These are phyloP conservation scores for Wickerhamiella cacticola DNA, from an alignment of 805 yeast genomes.

Conservation along the genomic window DNA sequence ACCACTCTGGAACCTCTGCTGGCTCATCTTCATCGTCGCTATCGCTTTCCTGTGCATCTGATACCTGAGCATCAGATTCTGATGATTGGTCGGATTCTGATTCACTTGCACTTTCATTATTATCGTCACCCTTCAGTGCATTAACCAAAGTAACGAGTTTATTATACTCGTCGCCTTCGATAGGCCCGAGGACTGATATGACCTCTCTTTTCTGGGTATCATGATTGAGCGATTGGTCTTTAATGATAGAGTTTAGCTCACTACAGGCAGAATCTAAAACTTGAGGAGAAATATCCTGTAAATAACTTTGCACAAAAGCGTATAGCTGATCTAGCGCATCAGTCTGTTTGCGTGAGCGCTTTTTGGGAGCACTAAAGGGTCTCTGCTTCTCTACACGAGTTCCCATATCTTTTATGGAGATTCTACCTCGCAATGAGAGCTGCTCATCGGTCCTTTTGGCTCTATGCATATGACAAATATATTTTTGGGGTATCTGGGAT, in stretches of 20 bases:
- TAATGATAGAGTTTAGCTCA: conserved; percentile 24
- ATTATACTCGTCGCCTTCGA: background rate
- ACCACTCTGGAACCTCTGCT: conserved; percentile 7
- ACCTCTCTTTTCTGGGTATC: background rate
- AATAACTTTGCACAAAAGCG: conserved; percentile 41
- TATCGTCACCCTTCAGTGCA: conserved; percentile 22
- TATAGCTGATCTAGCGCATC: conserved; percentile 37
- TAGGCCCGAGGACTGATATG: background rate
- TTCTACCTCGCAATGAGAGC: conserved; percentile 50
- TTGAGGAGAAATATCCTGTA: conserved; percentile 70
- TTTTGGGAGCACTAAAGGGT: conserved; percentile 8
- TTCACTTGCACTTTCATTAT: conserved; percentile 26
- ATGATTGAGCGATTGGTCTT: background rate
- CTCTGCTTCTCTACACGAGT: conserved; percentile 28
- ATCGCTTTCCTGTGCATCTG: conserved; percentile 1
- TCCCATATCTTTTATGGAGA: conserved; percentile 60
- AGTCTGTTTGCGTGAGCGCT: background rate
- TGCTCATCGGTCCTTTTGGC: background rate
- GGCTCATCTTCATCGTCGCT: conserved; percentile 19
- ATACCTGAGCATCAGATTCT: conserved; percentile 24
- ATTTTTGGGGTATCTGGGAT: background rate
- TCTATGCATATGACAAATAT: conserved; percentile 1
- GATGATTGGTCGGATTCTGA: conserved; percentile 26
- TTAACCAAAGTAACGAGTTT: conserved; percentile 21
- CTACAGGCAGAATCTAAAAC: conserved; percentile 49